A percentile compares a stretch with the other conserved stretches of the same genome.
phyloP scores from a whole-genome alignment of 75 land plant genomes.

The Adiantum capillusveneris region DNA sequence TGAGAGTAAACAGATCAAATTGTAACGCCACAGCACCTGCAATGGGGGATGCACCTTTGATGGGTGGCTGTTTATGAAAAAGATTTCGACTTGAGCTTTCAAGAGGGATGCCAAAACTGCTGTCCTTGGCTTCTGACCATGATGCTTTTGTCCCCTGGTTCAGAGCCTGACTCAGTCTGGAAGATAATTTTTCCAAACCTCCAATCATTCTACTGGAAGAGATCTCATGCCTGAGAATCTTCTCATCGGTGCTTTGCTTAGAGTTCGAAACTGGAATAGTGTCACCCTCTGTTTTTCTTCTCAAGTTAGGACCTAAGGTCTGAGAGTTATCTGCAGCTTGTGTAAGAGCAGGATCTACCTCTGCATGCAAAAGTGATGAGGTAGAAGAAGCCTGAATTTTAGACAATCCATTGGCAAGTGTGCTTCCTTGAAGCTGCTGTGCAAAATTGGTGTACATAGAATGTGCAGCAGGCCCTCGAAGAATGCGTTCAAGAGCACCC shows the following conservation, averaged over 20 bases:
- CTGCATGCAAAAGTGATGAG: conserved; percentile 38
- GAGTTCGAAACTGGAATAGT: not conserved
- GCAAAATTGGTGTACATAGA: conserved; percentile 68
- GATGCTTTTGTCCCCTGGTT: conserved; percentile 11
- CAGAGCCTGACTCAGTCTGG: conserved; percentile 11
- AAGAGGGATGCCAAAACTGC: not conserved
- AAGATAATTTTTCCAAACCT: conserved; percentile 23
- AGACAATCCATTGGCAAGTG: conserved; percentile 21
- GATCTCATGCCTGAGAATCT: not conserved
- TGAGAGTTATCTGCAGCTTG: no score
- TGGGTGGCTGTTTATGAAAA: conserved; percentile 25
- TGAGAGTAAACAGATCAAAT: conserved; percentile 58
- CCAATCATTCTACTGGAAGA: conserved; percentile 9
- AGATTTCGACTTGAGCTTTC: conserved; percentile 3
- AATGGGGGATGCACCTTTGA: conserved; percentile 56
- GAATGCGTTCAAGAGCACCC: conserved; percentile 70
- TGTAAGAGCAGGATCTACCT: not conserved
- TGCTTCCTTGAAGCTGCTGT: conserved; percentile 26
- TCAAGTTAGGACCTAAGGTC: conserved; percentile 8
- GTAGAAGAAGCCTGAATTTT: conserved; percentile 46
- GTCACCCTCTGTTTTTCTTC: conserved; percentile 8
- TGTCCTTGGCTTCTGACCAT: not conserved
- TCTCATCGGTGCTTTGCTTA: no score
- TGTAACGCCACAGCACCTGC: conserved; percentile 66
- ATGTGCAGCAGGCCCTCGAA: conserved; percentile 70